Base-by-base conservation (phyloP, 2,329 filamentous ascomycete genomes). In the Pseudogymnoascus sp. region DNA sequence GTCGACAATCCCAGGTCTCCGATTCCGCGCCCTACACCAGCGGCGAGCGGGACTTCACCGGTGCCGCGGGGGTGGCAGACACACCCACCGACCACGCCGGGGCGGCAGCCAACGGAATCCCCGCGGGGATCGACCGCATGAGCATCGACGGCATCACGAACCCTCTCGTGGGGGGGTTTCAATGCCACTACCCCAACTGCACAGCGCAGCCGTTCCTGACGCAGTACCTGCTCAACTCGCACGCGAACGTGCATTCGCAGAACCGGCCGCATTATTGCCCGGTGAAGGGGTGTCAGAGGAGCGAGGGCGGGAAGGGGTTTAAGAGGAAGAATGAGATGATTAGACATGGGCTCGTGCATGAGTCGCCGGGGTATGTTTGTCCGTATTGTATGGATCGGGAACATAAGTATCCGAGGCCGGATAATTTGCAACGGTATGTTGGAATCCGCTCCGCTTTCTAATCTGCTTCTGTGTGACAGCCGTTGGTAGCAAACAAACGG, bases 391-490 rank as follows among this genome's bases (percentile, higher is more conserved):
- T 91, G 1, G 92, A 96, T 71, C 83, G 92, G 68, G 92, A 97
- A 73, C 93, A 97, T 75, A 92, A 89, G 73, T 97, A 97, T 74
- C 94, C 94, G 4, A 82, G 94, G 69, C 94, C 94, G 35, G 94
- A 99, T 74, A 97, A 97, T 79, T 78, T 99, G 63, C 93, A 97
- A 78, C 86, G 93, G 91, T n/a, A n/a, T n/a, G n/a, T n/a, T n/a
- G n/a, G n/a, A n/a, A n/a, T n/a, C n/a, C n/a, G n/a, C n/a, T n/a
- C n/a, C n/a, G n/a, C n/a, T n/a, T n/a, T n/a, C n/a, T n/a, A n/a
- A n/a, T n/a, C n/a, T n/a, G 23, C 23, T 23, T 23, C 23, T 4
- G 25, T 28, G 25, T 28, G 25, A 28, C 25, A 7, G 25, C 25
- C 6, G 25, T 28, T 28, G 25, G 25, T 28, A 35, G 18, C 35